Evolutionary conservation across 495 filamentous ascomycete species (phyloP), one percentile per base, ranked within the genome.

Genomic region (Cladorrhinum samala): DNA sequence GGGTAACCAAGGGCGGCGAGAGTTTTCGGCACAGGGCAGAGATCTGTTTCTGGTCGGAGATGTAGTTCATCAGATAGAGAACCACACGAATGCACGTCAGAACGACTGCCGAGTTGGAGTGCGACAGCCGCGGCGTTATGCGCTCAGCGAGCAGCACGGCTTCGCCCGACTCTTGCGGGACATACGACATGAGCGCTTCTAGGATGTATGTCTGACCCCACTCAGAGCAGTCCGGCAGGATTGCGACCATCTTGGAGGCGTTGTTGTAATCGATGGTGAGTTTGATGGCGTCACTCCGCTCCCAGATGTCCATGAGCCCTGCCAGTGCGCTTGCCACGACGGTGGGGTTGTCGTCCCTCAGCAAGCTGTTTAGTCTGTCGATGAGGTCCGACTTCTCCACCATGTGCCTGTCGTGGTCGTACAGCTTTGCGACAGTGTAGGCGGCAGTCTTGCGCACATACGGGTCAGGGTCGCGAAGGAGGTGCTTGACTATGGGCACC

Each of bases 121-220:
- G 93, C 13, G 93, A 95, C 13, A 99, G 76, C 17, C 94, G 89
- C 14, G 92, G 94, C 2, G 91, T 83, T 59, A 99, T 90, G 51
- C 93, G 85, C 67, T 97, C 93, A 23, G 93, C 93, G 40, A 99
- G 81, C 21, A 97, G 75, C 9, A 88, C 77, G 5, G 93, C 91
- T 68, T 99, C 93, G 3, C 81, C 76, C 1, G 84, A 81, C 59
- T 96, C 91, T 70, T 95, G 91, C 9, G 93, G 93, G 33, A 97
- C 88, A 71, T 99, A 97, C 14, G 90, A 91, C 90, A 96, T 99
- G 54, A 99, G 79, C 8, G 93, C 90, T 71, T 99, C 93, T 9
- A 99, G 81, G 52, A 99, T 99, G 65, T 99, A 99, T 38, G 91
- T 94, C 74, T 99, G 93, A 42, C 94, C 92, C 93, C 93, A 99